phyloP scores from a whole-genome alignment of 345 rosid genomes.

The Salix udensis region DNA sequence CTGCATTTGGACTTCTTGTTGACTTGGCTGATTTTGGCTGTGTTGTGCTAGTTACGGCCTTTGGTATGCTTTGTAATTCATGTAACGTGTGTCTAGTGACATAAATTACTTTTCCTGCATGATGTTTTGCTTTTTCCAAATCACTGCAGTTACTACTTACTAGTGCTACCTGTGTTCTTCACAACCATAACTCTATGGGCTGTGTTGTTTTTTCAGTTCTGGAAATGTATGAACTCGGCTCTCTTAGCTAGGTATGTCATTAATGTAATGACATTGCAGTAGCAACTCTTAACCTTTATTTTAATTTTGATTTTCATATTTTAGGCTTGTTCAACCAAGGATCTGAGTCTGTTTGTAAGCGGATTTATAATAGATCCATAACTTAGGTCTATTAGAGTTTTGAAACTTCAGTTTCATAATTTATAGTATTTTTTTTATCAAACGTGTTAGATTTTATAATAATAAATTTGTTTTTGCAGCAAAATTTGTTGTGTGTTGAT shows the following conservation, averaged over 20 bases:
- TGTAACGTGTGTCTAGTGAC: neutral
- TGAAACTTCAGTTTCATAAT: no score
- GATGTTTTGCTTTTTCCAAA: conserved; percentile 34
- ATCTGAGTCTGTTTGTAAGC: no score
- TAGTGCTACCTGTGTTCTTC: conserved; percentile 74
- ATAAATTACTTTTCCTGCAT: neutral
- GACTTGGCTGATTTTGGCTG: conserved; percentile 50
- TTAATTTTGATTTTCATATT: no score
- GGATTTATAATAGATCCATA: no score
- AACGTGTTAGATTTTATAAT: no score
- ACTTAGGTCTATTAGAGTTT: no score
- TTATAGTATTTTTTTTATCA: no score
- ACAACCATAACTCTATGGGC: conserved; percentile 69
- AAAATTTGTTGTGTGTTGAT: no score
- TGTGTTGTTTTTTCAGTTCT: conserved; percentile 84
- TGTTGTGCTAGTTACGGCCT: conserved; percentile 12
- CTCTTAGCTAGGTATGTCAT: conserved; percentile 60
- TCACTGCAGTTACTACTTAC: conserved; percentile 65
- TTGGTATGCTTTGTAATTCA: neutral
- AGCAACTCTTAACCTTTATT: no score
- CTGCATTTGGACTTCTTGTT: conserved; percentile 52
- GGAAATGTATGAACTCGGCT: conserved; percentile 90
- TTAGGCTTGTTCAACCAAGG: no score
- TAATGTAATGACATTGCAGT: neutral
- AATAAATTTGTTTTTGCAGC: no score